These are phyloP conservation scores for Blepharisma japonicum DNA, from an alignment of 73 alveolate species.

Conservation along the genomic window DNA sequence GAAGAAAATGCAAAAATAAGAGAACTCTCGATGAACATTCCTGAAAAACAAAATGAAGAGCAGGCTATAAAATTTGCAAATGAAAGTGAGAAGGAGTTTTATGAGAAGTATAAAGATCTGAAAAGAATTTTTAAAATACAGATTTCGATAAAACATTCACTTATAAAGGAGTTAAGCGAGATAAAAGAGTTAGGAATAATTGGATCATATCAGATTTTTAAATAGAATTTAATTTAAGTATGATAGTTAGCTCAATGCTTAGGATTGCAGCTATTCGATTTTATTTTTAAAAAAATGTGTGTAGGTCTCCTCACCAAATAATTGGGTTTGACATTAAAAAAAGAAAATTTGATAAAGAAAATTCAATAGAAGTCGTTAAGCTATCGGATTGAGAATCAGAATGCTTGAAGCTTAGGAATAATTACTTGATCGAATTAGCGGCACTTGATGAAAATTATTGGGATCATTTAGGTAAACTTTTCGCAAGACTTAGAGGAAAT, in stretches of 20 bases:
- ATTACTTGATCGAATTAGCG: constrained; percentile 9
- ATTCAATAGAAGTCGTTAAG: neutral
- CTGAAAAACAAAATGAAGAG: neutral
- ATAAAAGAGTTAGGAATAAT: neutral
- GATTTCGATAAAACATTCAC: neutral
- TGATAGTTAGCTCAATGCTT: no score
- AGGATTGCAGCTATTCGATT: no score
- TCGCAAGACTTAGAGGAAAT: no score
- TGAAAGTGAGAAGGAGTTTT: neutral
- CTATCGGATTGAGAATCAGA: neutral
- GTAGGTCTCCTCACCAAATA: no score
- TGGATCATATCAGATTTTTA: no score
- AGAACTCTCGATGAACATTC: neutral
- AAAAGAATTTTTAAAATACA: neutral
- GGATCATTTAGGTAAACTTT: neutral
- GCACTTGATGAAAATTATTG: neutral
- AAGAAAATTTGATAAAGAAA: neutral
- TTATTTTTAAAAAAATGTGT: no score
- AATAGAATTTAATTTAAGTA: no score
- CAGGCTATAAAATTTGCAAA: neutral
- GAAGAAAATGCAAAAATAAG: constrained; percentile 18
- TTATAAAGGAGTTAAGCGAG: neutral
- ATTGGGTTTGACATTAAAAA: neutral
- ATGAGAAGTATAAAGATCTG: neutral
- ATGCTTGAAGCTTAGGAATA: neutral